Conservation (phyloP, 2,329 filamentous ascomycete species). For the Alternaria sp. region DNA sequence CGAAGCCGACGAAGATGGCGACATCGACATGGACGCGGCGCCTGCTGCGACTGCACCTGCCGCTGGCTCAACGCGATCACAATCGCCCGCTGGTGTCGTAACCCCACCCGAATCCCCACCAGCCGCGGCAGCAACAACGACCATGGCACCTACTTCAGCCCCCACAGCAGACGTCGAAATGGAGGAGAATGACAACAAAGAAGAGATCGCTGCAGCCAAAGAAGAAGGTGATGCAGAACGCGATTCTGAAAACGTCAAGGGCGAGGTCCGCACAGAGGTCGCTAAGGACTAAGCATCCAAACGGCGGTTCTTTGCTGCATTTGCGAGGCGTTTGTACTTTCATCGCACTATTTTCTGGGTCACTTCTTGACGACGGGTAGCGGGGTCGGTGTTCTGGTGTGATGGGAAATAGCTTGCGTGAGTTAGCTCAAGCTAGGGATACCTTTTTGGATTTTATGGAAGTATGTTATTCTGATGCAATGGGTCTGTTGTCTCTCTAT, state of each 20-base stretch:
- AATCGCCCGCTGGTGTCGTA: conserved; percentile 41
- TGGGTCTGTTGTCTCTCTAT: background rate
- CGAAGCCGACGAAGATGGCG: conserved; percentile 42
- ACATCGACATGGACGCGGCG: conserved; percentile 46
- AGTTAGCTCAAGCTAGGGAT: conserved; percentile 11
- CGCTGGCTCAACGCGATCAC: conserved; percentile 23
- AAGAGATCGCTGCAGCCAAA: conserved; percentile 27
- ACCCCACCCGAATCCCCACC: conserved; percentile 47
- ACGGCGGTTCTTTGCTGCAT: conserved; percentile 2
- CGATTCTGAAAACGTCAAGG: conserved; percentile 39
- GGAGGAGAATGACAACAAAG: conserved; percentile 30
- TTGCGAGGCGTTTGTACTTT: conserved; percentile 20
- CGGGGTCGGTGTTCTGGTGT: conserved; percentile 24
- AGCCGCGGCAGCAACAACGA: conserved; percentile 17
- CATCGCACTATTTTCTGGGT: conserved; percentile 3
- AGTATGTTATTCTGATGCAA: conserved; percentile 1
- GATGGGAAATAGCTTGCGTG: conserved; percentile 12
- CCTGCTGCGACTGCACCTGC: conserved; percentile 20
- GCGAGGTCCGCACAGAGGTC: conserved; percentile 38
- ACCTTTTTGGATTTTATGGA: conserved; percentile 18
- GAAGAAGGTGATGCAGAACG: conserved; percentile 36
- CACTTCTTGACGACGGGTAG: conserved; percentile 6
- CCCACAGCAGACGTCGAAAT: conserved; percentile 41
- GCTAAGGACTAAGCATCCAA: conserved; percentile 29
- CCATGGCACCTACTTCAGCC: conserved; percentile 24